phyloP scores from a whole-genome alignment of 768 basidiomycete species.

The Naganishia onofrii region DNA sequence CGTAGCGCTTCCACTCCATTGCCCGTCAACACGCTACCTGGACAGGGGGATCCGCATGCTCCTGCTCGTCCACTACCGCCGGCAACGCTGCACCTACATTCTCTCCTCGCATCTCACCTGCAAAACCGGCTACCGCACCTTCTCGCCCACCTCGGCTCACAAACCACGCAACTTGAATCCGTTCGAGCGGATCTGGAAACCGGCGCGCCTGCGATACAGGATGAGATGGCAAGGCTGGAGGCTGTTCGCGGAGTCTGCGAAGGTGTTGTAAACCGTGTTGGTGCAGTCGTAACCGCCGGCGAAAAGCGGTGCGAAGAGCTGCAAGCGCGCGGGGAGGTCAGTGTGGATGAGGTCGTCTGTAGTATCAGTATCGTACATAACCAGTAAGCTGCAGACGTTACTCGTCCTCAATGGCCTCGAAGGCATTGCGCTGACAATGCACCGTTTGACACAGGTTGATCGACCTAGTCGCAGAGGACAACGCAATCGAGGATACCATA shows the following conservation, averaged over 20 bases:
- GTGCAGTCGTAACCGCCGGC: conserved; percentile 63
- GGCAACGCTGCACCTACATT: conserved; percentile 46
- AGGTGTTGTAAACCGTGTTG: conserved; percentile 68
- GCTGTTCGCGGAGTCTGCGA: conserved; percentile 89
- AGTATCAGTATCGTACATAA: conserved; percentile 93
- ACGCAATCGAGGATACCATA: conserved; percentile 95
- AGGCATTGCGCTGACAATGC: no score
- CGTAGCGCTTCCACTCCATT: conserved; percentile 33
- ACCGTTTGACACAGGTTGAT: conserved; percentile 64
- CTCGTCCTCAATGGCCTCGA: background rate
- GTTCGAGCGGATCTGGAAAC: conserved; percentile 79
- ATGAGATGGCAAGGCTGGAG: conserved; percentile 91
- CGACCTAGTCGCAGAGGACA: conserved; percentile 97
- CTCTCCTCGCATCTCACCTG: conserved; percentile 72
- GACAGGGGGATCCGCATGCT: background rate
- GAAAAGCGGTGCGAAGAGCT: conserved; percentile 75
- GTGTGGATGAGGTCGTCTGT: conserved; percentile 94
- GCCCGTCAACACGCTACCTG: background rate
- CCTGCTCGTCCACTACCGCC: conserved; percentile 45
- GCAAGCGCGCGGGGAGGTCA: conserved; percentile 78
- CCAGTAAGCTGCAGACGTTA: conserved; percentile 68
- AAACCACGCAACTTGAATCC: conserved; percentile 63
- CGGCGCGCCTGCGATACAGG: conserved; percentile 88
- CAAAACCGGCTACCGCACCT: conserved; percentile 70
- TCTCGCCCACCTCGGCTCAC: conserved; percentile 56